A percentile compares a stretch with the other conserved stretches of the same genome.
Conservation (phyloP, 2,329 filamentous ascomycete genomes). For the Hirsutella rhossiliensis region DNA sequence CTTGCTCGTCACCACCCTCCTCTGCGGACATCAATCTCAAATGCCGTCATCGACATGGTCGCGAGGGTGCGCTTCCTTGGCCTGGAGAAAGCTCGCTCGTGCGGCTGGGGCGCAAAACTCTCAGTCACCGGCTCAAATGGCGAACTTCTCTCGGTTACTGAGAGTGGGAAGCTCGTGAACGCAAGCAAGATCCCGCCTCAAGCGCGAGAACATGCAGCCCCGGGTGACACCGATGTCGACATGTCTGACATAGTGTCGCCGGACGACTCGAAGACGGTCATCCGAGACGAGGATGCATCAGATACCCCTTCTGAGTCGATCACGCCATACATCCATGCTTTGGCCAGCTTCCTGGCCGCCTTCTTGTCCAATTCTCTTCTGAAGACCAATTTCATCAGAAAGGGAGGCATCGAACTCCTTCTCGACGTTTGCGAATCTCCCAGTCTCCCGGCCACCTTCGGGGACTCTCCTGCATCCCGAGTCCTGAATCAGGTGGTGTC, state of each 20-base stretch:
- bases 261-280: slow-evolving; percentile 6
- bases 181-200: slow-evolving; percentile 17
- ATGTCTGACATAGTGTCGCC: slow-evolving; percentile 44
- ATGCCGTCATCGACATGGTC: slow-evolving; percentile 82
- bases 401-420: slow-evolving; percentile 70
- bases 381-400: slow-evolving; percentile 62
- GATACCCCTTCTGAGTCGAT: slow-evolving; percentile 26
- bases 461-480: slow-evolving; percentile 53
- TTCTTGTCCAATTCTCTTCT: slow-evolving; percentile 66
- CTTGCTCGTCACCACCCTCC: slow-evolving; percentile 85
- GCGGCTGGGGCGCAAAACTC: slow-evolving; percentile 69
- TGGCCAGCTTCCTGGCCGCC: slow-evolving; percentile 61
- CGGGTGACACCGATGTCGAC: slow-evolving; percentile 42
- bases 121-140: slow-evolving; percentile 49
- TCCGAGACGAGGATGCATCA: slow-evolving; percentile 6
- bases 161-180: slow-evolving; percentile 29
- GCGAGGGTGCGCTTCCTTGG: slow-evolving; percentile 67
- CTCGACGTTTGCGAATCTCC: slow-evolving; percentile 76
- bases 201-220: slow-evolving; percentile 24
- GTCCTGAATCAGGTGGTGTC: slow-evolving; percentile 64
- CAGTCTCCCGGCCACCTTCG: slow-evolving; percentile 53
- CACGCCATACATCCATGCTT: slow-evolving; percentile 60
- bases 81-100: slow-evolving; percentile 52
- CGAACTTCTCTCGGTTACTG: slow-evolving; percentile 38
- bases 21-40: slow-evolving; percentile 67